Conservation (phyloP, 768 basidiomycete genomes). For the Mycena haematopus region DNA sequence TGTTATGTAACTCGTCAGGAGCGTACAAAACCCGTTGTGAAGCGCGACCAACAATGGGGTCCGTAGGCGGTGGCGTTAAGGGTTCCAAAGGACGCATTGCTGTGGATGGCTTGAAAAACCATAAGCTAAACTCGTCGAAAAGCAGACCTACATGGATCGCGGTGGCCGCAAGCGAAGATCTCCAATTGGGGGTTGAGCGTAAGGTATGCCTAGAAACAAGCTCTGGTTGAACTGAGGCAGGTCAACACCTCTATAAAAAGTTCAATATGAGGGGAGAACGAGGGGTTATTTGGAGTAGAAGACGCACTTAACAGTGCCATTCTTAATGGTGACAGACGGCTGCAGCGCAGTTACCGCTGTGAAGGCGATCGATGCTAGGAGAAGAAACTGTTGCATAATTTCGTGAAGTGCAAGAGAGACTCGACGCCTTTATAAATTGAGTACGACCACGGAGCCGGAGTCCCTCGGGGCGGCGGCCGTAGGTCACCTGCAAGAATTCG, state of each 20-base stretch:
- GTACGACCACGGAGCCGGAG: neutral
- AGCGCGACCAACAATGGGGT: conserved; percentile 27
- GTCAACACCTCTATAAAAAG: conserved; percentile 18
- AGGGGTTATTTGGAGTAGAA: neutral
- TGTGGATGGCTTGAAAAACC: conserved; percentile 31
- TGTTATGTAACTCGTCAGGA: neutral
- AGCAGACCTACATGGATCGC: conserved; percentile 34
- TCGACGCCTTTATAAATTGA: neutral
- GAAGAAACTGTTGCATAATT: conserved; percentile 6
- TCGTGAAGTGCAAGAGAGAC: neutral
- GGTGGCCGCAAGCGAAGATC: conserved; percentile 43
- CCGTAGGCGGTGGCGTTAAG: conserved; percentile 31
- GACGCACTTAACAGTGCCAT: conserved; percentile 22
- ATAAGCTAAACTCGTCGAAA: conserved; percentile 30
- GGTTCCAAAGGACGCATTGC: conserved; percentile 38
- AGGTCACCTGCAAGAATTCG: conserved; percentile 6
- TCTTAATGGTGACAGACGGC: conserved; percentile 29
- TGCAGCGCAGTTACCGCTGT: conserved; percentile 12
- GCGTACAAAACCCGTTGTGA: conserved; percentile 28
- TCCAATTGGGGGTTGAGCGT: conserved; percentile 42
- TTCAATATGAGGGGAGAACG: too few species aligned
- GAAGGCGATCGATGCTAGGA: conserved; percentile 11
- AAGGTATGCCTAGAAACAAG: conserved; percentile 45
- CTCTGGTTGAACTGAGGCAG: conserved; percentile 34
- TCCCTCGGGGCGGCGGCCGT: neutral